Percentiles rank a stretch among this genome's conserved stretches.
Conservation (phyloP, 305 asterid species). For the Withania somnifera region DNA sequence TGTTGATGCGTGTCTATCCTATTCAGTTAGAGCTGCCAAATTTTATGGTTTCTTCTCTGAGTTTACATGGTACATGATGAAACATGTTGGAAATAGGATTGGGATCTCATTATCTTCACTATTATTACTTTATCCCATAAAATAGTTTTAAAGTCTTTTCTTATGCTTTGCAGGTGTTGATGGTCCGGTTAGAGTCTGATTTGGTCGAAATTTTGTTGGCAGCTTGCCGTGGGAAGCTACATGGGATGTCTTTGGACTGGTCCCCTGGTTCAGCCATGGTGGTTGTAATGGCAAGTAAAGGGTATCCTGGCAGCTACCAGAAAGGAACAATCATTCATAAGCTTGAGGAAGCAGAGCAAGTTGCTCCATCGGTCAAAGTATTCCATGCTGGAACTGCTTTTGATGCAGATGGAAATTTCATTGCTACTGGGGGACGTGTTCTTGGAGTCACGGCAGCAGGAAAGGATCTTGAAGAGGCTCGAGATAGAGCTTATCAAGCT, state of each 20-base stretch:
- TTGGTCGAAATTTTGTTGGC: slow-evolving; percentile 67
- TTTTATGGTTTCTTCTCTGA: neutral
- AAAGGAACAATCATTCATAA: slow-evolving; percentile 62
- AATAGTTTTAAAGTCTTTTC: neutral
- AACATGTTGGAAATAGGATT: neutral
- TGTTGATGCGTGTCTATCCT: neutral
- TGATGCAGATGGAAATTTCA: slow-evolving; percentile 57
- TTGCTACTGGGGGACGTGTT: slow-evolving; percentile 84
- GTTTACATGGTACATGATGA: neutral
- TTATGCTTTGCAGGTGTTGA: slow-evolving; percentile 49
- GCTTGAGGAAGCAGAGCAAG: slow-evolving; percentile 73
- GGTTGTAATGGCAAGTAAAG: slow-evolving; percentile 93
- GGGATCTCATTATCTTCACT: neutral
- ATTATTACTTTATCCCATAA: neutral
- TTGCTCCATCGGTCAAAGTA: slow-evolving; percentile 52
- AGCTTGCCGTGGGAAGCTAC: slow-evolving; percentile 68
- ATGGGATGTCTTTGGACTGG: slow-evolving; percentile 58
- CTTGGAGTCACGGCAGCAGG: slow-evolving; percentile 88
- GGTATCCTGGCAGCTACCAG: slow-evolving; percentile 75
- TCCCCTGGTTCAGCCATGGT: slow-evolving; percentile 89
- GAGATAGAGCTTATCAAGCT: slow-evolving; percentile 67
- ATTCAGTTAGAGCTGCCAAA: neutral
- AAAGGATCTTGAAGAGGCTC: slow-evolving; percentile 67
- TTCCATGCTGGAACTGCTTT: slow-evolving; percentile 83
- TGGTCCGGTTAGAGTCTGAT: slow-evolving; percentile 88